These are phyloP conservation scores for Pythium scleroteichum DNA, from an alignment of 352 stramenopile species.

Conservation along the genomic window DNA sequence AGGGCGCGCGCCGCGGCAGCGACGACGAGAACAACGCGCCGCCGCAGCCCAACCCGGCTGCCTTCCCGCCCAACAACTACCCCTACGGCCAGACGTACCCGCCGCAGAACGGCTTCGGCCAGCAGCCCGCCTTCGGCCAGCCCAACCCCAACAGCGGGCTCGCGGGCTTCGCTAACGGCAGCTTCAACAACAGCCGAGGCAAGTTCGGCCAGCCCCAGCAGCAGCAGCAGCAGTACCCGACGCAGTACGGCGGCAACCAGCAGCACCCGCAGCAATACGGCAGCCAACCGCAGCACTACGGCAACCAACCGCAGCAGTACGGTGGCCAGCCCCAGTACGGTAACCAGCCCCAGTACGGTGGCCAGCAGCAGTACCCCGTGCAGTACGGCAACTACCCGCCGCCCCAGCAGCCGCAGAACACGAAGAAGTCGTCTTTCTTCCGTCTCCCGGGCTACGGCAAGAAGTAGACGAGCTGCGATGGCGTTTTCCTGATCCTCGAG, in stretches of 20 bases:
- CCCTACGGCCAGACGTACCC: constrained; percentile 50
- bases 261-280: constrained; percentile 32
- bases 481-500: neutral
- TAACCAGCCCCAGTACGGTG: constrained; percentile 45
- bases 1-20: constrained; percentile 48
- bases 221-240: constrained; percentile 22
- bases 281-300: constrained; percentile 43
- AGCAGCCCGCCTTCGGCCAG: constrained; percentile 21
- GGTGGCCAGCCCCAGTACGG: constrained; percentile 28
- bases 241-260: constrained; percentile 31
- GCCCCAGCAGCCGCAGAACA: constrained; percentile 43
- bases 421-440: constrained; percentile 75
- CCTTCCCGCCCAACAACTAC: constrained; percentile 44
- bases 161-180: constrained; percentile 5
- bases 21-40: constrained; percentile 50
- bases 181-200: constrained; percentile 27
- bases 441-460: constrained; percentile 72
- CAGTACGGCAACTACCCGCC: constrained; percentile 48
- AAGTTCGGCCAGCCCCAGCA: constrained; percentile 23
- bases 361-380: constrained; percentile 48
- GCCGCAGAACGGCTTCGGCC: constrained; percentile 27
- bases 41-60: constrained; percentile 12
- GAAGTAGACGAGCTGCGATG: constrained; percentile 40
- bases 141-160: constrained; percentile 11
- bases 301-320: constrained; percentile 24